A percentile compares a stretch with the other conserved stretches of the same genome.
Evolutionary conservation across 2,329 filamentous ascomycete genomes (phyloP).

Genomic region (Albifimbria verrucaria): DNA sequence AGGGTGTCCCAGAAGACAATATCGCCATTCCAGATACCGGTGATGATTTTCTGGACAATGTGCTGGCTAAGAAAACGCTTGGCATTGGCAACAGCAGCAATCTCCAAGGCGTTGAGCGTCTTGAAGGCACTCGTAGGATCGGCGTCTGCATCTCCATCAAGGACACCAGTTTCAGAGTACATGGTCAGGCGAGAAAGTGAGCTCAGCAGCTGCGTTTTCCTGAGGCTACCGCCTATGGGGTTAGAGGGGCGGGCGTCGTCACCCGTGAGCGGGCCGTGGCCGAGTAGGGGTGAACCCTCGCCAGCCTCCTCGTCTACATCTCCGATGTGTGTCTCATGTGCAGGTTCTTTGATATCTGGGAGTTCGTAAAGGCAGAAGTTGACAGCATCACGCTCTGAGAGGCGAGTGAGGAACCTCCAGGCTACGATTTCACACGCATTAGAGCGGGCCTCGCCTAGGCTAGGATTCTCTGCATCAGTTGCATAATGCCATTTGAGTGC

Average conservation of each 20-base stretch:
- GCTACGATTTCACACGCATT: constrained; percentile 78
- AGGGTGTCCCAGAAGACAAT: constrained; percentile 84
- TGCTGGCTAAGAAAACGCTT: constrained; percentile 82
- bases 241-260: constrained; percentile 15
- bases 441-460: constrained; percentile 65
- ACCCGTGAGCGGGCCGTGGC: constrained; percentile 24
- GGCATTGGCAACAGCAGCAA: constrained; percentile 75
- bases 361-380: constrained; percentile 74
- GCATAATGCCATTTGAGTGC: constrained; percentile 74
- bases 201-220: constrained; percentile 47
- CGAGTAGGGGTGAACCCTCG: constrained; percentile 46
- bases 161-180: constrained; percentile 27
- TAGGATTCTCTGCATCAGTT: constrained; percentile 58
- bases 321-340: constrained; percentile 9
- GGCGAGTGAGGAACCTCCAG: constrained; percentile 70
- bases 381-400: constrained; percentile 71
- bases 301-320: constrained; percentile 38
- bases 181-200: constrained; percentile 54
- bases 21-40: constrained; percentile 81
- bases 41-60: constrained; percentile 78
- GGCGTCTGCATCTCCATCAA: constrained; percentile 40
- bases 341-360: constrained; percentile 37
- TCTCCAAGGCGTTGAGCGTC: constrained; percentile 81
- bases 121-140: constrained; percentile 71
- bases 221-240: constrained; percentile 36